Evolutionary conservation across 495 filamentous ascomycete genomes (phyloP).

Genomic region (Tuber aestivum): DNA sequence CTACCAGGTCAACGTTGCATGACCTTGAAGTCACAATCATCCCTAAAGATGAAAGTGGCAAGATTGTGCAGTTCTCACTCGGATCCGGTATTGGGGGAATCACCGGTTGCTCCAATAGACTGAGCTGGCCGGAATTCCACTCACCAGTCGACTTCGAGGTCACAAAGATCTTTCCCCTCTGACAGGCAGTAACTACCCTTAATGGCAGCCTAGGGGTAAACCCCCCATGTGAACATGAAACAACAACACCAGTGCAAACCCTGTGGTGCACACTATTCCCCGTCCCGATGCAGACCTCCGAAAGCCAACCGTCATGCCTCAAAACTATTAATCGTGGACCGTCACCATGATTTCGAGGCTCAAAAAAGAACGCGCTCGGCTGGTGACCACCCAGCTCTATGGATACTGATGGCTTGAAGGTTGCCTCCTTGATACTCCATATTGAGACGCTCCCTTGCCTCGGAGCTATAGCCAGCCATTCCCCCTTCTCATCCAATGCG

Average conservation of each 20-base stretch:
- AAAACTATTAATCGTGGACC: conserved; percentile 50
- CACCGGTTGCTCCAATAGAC: conserved; percentile 29
- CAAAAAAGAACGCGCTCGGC: conserved; percentile 57
- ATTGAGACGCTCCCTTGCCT: conserved; percentile 51
- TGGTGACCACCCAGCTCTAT: conserved; percentile 51
- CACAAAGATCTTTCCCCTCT: conserved; percentile 38
- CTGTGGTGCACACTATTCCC: conserved; percentile 25
- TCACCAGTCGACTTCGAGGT: conserved; percentile 37
- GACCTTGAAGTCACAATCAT: conserved; percentile 42
- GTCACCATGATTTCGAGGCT: conserved; percentile 31
- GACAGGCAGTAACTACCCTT: conserved; percentile 41
- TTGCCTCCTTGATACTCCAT: conserved; percentile 53
- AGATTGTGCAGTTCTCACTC: conserved; percentile 34
- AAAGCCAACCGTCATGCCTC: conserved; percentile 54
- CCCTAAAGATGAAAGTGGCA: conserved; percentile 37
- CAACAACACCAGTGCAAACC: conserved; percentile 32
- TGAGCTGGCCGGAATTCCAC: conserved; percentile 36
- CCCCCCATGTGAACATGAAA: conserved; percentile 42
- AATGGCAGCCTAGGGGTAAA: conserved; percentile 39
- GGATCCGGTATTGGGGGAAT: conserved; percentile 26
- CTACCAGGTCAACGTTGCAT: conserved; percentile 41
- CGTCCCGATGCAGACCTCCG: conserved; percentile 47
- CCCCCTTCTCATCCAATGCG: conserved; percentile 55
- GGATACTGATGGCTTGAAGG: conserved; percentile 49
- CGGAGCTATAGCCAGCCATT: conserved; percentile 60